Percentiles rank a stretch among this genome's conserved stretches.
These are phyloP conservation scores for Forsythia viridissima DNA, from an alignment of 257 asterid genomes.

Conservation along the genomic window DNA sequence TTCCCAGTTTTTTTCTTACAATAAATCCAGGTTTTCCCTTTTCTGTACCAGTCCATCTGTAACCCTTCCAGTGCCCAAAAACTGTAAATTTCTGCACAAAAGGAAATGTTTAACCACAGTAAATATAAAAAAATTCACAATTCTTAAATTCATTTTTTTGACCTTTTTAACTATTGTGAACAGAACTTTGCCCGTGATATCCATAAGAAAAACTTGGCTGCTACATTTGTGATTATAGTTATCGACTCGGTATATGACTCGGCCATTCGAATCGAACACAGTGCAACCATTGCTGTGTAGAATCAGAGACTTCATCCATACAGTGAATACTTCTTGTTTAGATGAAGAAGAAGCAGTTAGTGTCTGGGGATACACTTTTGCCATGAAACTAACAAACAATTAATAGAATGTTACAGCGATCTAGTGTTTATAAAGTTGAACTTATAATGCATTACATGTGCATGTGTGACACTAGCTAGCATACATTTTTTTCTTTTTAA, in stretches of 20 bases:
- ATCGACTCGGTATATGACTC: constrained; percentile 39
- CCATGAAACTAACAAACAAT: constrained; percentile 20
- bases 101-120: neutral
- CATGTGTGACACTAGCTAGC: neutral
- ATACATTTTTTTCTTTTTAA: too few relatives aligned
- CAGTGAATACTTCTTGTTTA: constrained; percentile 42
- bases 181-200: constrained; percentile 31
- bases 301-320: constrained; percentile 51
- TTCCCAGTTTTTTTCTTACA: constrained; percentile 23
- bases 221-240: constrained; percentile 30
- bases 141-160: neutral
- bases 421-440: neutral
- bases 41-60: constrained; percentile 11
- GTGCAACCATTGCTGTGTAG: constrained; percentile 42
- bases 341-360: constrained; percentile 27
- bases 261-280: constrained; percentile 36
- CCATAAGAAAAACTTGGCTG: constrained; percentile 37
- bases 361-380: constrained; percentile 42
- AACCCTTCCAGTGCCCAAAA: constrained; percentile 40
- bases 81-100: constrained; percentile 26
- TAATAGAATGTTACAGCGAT: neutral
- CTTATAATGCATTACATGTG: constrained; percentile 1
- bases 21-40: constrained; percentile 24
- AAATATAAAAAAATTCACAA: too few relatives aligned
- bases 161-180: constrained; percentile 40